A percentile compares a stretch with the other conserved stretches of the same genome.
These are phyloP conservation scores for Cubamyces lactineus DNA, from an alignment of 768 basidiomycete genomes.

Conservation along the genomic window DNA sequence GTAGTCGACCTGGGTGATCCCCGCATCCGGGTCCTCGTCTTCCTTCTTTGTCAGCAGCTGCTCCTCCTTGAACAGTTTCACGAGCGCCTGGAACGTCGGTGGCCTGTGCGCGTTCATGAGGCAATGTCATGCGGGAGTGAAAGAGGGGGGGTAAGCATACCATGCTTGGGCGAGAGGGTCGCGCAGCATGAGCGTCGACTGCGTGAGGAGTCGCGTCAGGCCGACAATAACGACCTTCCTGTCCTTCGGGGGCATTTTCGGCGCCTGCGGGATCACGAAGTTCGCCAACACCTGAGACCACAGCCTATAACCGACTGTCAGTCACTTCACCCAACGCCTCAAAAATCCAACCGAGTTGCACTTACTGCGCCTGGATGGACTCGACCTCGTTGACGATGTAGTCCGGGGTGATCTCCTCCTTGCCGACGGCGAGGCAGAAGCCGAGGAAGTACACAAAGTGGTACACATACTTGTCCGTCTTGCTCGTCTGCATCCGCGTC, in stretches of 20 bases:
- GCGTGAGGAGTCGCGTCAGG: slow-evolving; percentile 74
- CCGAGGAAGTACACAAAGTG: slow-evolving; percentile 80
- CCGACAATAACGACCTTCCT: slow-evolving; percentile 86
- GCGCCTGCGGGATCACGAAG: slow-evolving; percentile 79
- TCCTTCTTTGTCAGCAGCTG: slow-evolving; percentile 59
- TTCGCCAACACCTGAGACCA: slow-evolving; percentile 80
- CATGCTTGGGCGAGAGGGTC: slow-evolving; percentile 67
- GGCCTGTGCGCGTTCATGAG: slow-evolving; percentile 56
- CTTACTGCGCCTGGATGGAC: slow-evolving; percentile 82
- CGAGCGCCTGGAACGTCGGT: slow-evolving; percentile 64
- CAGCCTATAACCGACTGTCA: slow-evolving; percentile 46
- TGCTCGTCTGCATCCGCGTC: slow-evolving; percentile 83
- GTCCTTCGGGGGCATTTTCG: slow-evolving; percentile 81
- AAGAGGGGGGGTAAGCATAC: slow-evolving; percentile 43
- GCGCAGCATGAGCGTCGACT: slow-evolving; percentile 70
- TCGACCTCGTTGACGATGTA: slow-evolving; percentile 79
- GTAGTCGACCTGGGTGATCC: slow-evolving; percentile 79
- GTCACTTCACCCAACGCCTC: not conserved
- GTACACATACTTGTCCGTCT: slow-evolving; percentile 88
- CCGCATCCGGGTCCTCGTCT: slow-evolving; percentile 54
- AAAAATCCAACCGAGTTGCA: slow-evolving; percentile 6
- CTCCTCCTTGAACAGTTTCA: slow-evolving; percentile 77
- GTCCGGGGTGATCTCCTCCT: slow-evolving; percentile 76
- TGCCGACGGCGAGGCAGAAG: slow-evolving; percentile 74
- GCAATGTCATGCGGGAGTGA: not conserved